Conservation (phyloP, 2,329 filamentous ascomycete genomes). For the Fusarium piperis region DNA sequence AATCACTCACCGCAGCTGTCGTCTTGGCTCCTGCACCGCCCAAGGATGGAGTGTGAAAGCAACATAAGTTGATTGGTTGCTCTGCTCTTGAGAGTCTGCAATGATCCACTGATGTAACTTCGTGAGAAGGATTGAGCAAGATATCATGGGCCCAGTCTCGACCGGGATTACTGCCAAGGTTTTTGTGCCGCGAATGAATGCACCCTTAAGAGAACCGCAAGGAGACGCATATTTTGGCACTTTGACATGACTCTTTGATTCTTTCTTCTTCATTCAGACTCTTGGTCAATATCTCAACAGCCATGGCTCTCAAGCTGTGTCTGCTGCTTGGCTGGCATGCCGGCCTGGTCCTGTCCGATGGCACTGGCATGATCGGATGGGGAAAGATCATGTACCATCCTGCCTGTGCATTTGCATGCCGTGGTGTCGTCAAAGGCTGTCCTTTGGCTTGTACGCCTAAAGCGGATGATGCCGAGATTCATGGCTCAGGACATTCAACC, state of each 20-base stretch:
- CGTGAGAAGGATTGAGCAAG: slow-evolving; percentile 9
- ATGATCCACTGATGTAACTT: neutral
- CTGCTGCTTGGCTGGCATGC: neutral
- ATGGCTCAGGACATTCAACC: slow-evolving; percentile 39
- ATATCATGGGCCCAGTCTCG: neutral
- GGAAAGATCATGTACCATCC: slow-evolving; percentile 50
- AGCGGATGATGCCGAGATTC: slow-evolving; percentile 19
- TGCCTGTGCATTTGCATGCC: slow-evolving; percentile 49
- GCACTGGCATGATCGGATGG: slow-evolving; percentile 47
- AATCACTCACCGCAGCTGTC: neutral
- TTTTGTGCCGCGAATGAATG: neutral
- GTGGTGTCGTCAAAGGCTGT: slow-evolving; percentile 40
- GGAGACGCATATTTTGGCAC: neutral
- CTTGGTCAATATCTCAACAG: neutral
- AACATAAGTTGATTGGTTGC: neutral
- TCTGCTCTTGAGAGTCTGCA: neutral
- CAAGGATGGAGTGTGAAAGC: neutral
- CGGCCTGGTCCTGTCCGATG: slow-evolving; percentile 20
- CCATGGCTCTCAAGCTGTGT: neutral
- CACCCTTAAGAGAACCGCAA: neutral
- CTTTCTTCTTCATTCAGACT: neutral
- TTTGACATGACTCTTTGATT: neutral
- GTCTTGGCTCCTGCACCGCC: neutral
- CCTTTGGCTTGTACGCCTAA: slow-evolving; percentile 45
- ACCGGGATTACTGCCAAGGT: neutral